Conservation (phyloP, 1,139 yeast genomes). For the Yamadazyma membranifaciens region DNA sequence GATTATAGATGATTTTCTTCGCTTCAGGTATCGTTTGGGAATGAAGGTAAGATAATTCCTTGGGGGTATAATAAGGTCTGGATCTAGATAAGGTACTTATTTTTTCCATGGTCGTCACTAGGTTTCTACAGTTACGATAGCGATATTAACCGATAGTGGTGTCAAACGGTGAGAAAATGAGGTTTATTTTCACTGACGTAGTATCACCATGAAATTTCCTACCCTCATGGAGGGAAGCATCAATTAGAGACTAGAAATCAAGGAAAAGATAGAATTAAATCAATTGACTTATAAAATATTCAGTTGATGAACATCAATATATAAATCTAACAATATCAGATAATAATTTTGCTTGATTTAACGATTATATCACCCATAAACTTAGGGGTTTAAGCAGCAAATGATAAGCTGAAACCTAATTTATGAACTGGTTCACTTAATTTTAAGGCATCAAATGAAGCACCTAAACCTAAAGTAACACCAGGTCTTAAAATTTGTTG, state of each 20-base stretch:
- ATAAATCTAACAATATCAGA: not conserved
- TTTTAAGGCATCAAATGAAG: conserved; percentile 94
- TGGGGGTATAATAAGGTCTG: conserved; percentile 60
- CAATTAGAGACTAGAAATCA: not conserved
- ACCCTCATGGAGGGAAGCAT: no score
- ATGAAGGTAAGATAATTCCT: conserved; percentile 56
- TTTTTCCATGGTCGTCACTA: conserved; percentile 12
- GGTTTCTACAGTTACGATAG: not conserved
- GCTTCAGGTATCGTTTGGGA: conserved; percentile 51
- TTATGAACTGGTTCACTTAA: conserved; percentile 97
- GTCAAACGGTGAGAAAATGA: no score
- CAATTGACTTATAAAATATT: conserved; percentile 5
- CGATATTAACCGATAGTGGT: no score
- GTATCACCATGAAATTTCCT: no score
- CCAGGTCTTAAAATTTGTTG: conserved; percentile 96
- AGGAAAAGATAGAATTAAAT: not conserved
- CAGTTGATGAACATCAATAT: conserved; percentile 7
- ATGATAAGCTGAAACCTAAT: conserved; percentile 92
- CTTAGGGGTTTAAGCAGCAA: conserved; percentile 70
- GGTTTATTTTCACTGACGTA: no score
- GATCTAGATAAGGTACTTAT: conserved; percentile 47
- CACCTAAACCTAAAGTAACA: conserved; percentile 96
- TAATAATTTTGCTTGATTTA: not conserved
- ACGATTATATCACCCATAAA: not conserved
- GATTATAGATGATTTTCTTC: conserved; percentile 45